Conservation (phyloP, 176 grass and related monocot species). For the Oryza australiensis region DNA sequence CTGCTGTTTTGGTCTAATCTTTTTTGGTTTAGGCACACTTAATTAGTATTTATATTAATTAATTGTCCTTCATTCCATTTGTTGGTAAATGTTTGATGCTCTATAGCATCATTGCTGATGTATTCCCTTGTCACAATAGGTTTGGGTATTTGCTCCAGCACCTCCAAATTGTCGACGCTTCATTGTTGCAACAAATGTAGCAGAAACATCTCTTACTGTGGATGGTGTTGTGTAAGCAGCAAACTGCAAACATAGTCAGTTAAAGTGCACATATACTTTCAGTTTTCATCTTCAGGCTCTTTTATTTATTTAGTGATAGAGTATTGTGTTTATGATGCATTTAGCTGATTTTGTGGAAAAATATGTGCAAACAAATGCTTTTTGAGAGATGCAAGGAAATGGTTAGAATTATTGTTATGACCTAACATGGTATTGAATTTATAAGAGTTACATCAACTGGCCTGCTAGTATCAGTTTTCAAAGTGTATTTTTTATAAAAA, state of each 20-base stretch:
- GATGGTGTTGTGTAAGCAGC: constrained; percentile 98
- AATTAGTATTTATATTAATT: background rate
- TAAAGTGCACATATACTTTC: constrained; percentile 38
- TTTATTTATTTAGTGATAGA: constrained; percentile 16
- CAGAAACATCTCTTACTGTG: constrained; percentile 98
- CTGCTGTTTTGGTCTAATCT: background rate
- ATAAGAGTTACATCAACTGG: background rate
- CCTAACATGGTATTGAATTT: constrained; percentile 6
- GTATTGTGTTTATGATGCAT: constrained; percentile 14
- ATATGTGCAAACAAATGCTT: background rate
- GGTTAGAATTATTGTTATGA: background rate
- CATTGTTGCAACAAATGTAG: constrained; percentile 98
- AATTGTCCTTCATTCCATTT: background rate
- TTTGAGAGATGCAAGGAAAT: background rate
- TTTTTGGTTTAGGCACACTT: background rate
- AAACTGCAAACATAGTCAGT: constrained; percentile 45
- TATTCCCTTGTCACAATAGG: constrained; percentile 46
- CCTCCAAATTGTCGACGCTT: constrained; percentile 87
- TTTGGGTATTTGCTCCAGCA: constrained; percentile 80
- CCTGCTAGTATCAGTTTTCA: constrained; percentile 8
- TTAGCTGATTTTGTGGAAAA: background rate
- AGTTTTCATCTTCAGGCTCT: constrained; percentile 22
- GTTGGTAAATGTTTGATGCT: constrained; percentile 19
- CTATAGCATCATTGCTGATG: constrained; percentile 14
- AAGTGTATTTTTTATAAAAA: background rate